Percentiles rank a stretch among this genome's conserved stretches.
phyloP scores from a whole-genome alignment of 192 early-diverging fungal species.

The Diversispora epigaea region DNA sequence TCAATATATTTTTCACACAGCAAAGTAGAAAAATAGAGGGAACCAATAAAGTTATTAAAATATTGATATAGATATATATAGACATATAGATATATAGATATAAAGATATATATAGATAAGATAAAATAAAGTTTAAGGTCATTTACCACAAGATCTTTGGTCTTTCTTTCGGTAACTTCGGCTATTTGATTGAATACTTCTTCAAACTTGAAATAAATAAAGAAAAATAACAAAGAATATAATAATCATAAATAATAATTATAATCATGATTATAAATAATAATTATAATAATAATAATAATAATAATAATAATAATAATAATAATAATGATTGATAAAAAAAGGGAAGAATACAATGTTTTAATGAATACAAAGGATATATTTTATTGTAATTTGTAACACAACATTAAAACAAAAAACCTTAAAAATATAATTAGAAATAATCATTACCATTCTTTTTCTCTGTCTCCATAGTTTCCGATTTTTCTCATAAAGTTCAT shows the following conservation, averaged over 20 bases:
- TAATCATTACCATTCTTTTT: constrained; percentile 39
- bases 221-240: background rate
- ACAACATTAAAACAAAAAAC: background rate
- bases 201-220: constrained; percentile 8
- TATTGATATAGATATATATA: too few species aligned
- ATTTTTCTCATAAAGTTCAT: constrained; percentile 38
- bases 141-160: background rate
- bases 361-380: background rate
- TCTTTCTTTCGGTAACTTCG: constrained; percentile 7
- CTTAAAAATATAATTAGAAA: background rate
- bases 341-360: background rate
- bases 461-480: constrained; percentile 44
- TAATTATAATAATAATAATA: too few species aligned
- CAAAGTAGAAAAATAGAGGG: background rate
- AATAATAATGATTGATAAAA: too few species aligned
- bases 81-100: background rate
- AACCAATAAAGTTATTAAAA: too few species aligned
- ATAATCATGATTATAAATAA: background rate
- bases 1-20: background rate
- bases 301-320: background rate
- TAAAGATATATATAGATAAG: background rate
- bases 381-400: background rate
- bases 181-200: background rate
- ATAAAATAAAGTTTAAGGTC: background rate
- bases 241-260: background rate